These are phyloP conservation scores for Coniochaeta sp. DNA, from an alignment of 2,329 filamentous ascomycete species.

Conservation along the genomic window DNA sequence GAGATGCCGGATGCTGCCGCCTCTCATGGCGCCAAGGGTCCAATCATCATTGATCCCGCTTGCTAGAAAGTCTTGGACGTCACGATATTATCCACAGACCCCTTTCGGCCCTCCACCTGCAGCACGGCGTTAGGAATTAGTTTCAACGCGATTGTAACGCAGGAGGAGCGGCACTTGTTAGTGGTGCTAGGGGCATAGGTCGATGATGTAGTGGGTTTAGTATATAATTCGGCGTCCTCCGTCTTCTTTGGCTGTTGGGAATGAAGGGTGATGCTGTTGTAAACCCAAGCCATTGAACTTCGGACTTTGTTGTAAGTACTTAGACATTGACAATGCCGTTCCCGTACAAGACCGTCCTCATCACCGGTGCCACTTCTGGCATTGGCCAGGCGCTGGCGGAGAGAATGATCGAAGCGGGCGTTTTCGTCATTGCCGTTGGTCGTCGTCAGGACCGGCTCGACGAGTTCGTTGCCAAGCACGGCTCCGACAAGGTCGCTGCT, in stretches of 20 bases:
- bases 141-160: too few relatives aligned
- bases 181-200: too few relatives aligned
- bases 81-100: too few relatives aligned
- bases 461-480: conserved; percentile 39
- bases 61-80: too few relatives aligned
- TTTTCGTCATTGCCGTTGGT: conserved; percentile 48
- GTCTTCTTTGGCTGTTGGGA: not conserved
- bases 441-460: conserved; percentile 47
- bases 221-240: too few relatives aligned
- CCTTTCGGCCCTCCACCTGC: too few relatives aligned
- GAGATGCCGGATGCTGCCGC: too few relatives aligned
- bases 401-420: conserved; percentile 32
- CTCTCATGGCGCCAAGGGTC: too few relatives aligned
- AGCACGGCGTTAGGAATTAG: too few relatives aligned
- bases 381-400: conserved; percentile 42
- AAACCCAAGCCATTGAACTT: not conserved
- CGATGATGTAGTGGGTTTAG: too few relatives aligned
- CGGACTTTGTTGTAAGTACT: not conserved
- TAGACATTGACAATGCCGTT: conserved; percentile 35
- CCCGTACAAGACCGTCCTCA: conserved; percentile 46
- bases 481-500: conserved; percentile 30
- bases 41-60: too few relatives aligned
- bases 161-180: too few relatives aligned
- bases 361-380: conserved; percentile 48
- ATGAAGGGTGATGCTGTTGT: not conserved